phyloP scores from a whole-genome alignment of 2,329 filamentous ascomycete genomes.

The Neofusicoccum cordaticola region DNA sequence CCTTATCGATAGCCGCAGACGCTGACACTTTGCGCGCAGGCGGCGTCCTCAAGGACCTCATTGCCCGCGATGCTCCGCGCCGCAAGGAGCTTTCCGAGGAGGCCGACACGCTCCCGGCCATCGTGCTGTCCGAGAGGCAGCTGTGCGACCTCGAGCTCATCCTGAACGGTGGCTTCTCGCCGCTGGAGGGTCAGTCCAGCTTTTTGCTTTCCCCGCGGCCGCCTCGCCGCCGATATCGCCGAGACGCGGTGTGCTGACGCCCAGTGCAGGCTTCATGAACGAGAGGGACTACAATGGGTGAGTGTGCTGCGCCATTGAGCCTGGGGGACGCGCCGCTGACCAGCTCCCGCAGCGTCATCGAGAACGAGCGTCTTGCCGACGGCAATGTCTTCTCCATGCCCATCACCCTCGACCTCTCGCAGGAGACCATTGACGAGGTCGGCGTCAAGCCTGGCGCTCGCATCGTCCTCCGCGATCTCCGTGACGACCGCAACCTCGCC shows the following conservation, averaged over 20 bases:
- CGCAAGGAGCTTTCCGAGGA: conserved; percentile 77
- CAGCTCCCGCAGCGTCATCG: conserved; percentile 66
- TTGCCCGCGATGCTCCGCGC: conserved; percentile 85
- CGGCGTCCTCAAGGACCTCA: conserved; percentile 95
- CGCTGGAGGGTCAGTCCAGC: conserved; percentile 75
- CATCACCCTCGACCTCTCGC: conserved; percentile 84
- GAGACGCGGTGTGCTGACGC: conserved; percentile 20
- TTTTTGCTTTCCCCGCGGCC: background rate
- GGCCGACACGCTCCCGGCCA: conserved; percentile 79
- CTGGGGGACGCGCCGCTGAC: conserved; percentile 27
- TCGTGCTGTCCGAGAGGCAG: conserved; percentile 87
- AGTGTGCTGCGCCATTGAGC: conserved; percentile 28
- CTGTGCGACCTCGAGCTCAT: conserved; percentile 97
- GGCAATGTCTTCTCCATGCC: conserved; percentile 95
- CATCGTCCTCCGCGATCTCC: conserved; percentile 87
- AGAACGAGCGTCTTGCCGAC: conserved; percentile 79
- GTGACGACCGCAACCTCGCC: conserved; percentile 92
- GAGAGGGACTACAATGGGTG: conserved; percentile 96
- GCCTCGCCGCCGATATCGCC: conserved; percentile 12
- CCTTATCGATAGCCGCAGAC: conserved; percentile 3
- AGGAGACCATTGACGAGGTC: conserved; percentile 70
- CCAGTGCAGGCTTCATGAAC: conserved; percentile 81
- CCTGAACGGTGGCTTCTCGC: conserved; percentile 95
- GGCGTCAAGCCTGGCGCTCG: conserved; percentile 77
- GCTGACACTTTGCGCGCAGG: conserved; percentile 48